A percentile compares a stretch with the other conserved stretches of the same genome.
Conservation (phyloP, 2,329 filamentous ascomycete species). For the Domatiomyces catenatus region DNA sequence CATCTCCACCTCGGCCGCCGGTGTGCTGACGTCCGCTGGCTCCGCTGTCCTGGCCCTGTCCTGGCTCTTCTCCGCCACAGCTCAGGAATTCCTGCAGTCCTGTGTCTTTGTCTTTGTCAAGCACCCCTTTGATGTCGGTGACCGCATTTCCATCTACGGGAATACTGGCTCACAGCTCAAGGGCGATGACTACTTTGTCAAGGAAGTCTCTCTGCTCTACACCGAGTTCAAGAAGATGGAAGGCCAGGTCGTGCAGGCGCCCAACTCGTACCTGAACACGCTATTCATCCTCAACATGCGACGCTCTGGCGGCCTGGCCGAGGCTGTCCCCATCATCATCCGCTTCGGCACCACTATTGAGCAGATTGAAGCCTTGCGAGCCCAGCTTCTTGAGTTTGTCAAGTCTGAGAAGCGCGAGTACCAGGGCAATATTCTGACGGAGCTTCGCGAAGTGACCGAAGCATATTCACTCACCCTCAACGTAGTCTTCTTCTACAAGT, state of each 20-base stretch:
- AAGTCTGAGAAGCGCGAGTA: constrained; percentile 76
- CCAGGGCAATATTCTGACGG: constrained; percentile 70
- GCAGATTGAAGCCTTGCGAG: constrained; percentile 68
- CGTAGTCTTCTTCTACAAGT: constrained; percentile 94
- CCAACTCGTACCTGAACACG: constrained; percentile 83
- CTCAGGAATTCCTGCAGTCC: constrained; percentile 86
- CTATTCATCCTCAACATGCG: constrained; percentile 93
- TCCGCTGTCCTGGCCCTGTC: constrained; percentile 76
- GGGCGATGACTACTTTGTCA: constrained; percentile 92
- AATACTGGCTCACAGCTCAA: constrained; percentile 63
- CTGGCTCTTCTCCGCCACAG: constrained; percentile 84
- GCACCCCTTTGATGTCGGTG: constrained; percentile 91
- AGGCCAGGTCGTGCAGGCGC: constrained; percentile 86
- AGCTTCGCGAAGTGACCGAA: constrained; percentile 63
- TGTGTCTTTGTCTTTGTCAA: constrained; percentile 94
- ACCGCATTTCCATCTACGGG: constrained; percentile 81
- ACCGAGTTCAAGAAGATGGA: constrained; percentile 99
- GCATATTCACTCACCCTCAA: constrained; percentile 78
- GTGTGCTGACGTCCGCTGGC: constrained; percentile 76
- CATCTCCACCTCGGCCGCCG: constrained; percentile 77
- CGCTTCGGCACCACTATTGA: constrained; percentile 75
- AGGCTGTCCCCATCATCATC: constrained; percentile 68
- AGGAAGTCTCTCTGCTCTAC: constrained; percentile 80
- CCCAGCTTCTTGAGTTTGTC: constrained; percentile 70
- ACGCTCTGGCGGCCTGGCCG: constrained; percentile 72